Evolutionary conservation across 306 rosid species (phyloP), one percentile per base, ranked within the genome.

Genomic region (Rosa multiflora): DNA sequence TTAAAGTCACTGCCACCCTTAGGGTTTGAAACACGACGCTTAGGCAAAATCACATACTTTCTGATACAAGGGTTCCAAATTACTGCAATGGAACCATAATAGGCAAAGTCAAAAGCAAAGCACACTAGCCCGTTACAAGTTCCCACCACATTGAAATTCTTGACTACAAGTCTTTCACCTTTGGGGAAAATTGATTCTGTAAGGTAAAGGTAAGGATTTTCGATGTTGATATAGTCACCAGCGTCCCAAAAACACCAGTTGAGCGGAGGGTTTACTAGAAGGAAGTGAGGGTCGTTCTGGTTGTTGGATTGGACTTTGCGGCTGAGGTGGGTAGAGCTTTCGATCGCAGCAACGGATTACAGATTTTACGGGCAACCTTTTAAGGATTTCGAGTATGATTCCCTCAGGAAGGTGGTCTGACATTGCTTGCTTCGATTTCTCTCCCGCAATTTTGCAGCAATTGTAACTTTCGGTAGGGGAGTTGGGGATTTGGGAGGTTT

Each of bases 71-170:
- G 76, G 61, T 72, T 72, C 76, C 76, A 48, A 17, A 49, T 17
- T 49, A 15, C 8, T 17, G 56, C 43, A 49, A 5, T 0, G 75
- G 9, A 72, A 9, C 26, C 62, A 29, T 26, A 72, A 51, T 51
- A 29, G 1, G 10, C 1, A 20, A 15, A 67, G 8, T 67, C 49
- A 4, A 39, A 11, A 8, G 49, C 72, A 72, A 49, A 21, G 76
- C 47, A 72, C 10, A 72, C 62, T 2, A 72, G 47, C 46, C 63
- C 63, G 47, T 72, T 35, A 35, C 76, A 72, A 72, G 63, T 72
- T 20, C 32, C 20, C 9, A 20, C 9, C 29, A 51, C 17, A 12
- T 51, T 1, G 47, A 49, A 5, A 51, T 9, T 4, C 18, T 4
- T 0, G 2, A 10, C 15, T 5, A 4, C 8, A 51, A 0, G 2